Conservation (phyloP, 148 eudicot species). For the Heliosperma pusillum region DNA sequence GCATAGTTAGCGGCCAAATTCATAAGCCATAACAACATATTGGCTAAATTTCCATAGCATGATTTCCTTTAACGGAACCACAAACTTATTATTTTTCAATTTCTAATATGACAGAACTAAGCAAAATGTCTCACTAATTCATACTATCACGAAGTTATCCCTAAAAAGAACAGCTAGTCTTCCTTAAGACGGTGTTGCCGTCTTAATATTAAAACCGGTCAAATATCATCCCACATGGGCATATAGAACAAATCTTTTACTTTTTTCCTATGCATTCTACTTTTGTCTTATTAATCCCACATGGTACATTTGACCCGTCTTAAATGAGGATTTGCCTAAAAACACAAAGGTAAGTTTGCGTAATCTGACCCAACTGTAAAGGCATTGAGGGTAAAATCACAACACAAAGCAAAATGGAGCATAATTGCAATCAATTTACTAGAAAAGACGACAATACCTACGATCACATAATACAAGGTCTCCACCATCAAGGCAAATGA, state of each 20-base stretch:
- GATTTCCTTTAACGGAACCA: not conserved
- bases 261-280: too few species aligned
- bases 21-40: not conserved
- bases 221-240: too few species aligned
- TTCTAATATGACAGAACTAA: not conserved
- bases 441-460: slow-evolving; percentile 38
- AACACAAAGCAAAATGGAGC: not conserved
- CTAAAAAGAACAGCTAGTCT: not conserved
- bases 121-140: not conserved
- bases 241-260: too few species aligned
- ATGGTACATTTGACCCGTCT: too few species aligned
- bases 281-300: too few species aligned
- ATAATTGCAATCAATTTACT: not conserved
- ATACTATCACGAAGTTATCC: not conserved
- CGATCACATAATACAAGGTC: slow-evolving; percentile 91
- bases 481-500: slow-evolving; percentile 95
- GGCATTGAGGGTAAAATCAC: not conserved
- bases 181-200: too few species aligned
- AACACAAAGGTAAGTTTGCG: not conserved
- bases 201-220: too few species aligned
- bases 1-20: not conserved
- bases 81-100: not conserved
- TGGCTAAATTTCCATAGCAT: not conserved
- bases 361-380: not conserved
- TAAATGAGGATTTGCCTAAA: too few species aligned